Base-by-base conservation (phyloP, 805 yeast species). In the Debaryomyces castellii region DNA sequence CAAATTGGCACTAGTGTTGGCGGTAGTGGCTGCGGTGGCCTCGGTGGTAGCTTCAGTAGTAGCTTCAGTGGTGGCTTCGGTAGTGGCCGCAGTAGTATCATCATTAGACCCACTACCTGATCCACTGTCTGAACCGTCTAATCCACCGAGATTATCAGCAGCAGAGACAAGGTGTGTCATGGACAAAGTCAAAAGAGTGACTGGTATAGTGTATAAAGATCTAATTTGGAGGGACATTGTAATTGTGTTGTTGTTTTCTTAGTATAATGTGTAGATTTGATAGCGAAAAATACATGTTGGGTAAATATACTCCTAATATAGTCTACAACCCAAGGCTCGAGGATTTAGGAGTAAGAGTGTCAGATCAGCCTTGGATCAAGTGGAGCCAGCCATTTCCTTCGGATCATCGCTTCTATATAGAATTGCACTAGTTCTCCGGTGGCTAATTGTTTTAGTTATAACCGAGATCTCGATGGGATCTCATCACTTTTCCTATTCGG, bases 191-290 rank as follows among this genome's bases (percentile, higher is more conserved):
- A 43, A 44, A 39, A 42, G 36, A 22, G 30, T 14, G 11, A 44
- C 23, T 34, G 53, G 42, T 24, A 27, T 16, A 35, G 21, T 22
- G 42, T 33, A 21, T 30, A 30, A 30, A 25, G 42, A 35, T 9
- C 42, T 18, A 16, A 35, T 8, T 47, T 47, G 55, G 36, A 51
- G 50, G 10, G 59, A 53, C 59, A 55, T 53, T n/a, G 16, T 43
- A n/a, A 20, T 18, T 20, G 9, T 7, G 7, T 30, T 30, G 4
- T 16, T 8, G 5, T 2, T 4, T 7, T 30, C 8, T 30, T 30
- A 5, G 20, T 8, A 30, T 30, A 14, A 16, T 11, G n/a, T 28
- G n/a, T n/a, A n/a, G 16, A 28, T 28, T 28, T 25, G 28, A 30
- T 30, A 16, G 34, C 34, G 28, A 25, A 30, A 30, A 30, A 30